Conservation (phyloP, 805 yeast genomes). For the Starmerella roubikii region DNA sequence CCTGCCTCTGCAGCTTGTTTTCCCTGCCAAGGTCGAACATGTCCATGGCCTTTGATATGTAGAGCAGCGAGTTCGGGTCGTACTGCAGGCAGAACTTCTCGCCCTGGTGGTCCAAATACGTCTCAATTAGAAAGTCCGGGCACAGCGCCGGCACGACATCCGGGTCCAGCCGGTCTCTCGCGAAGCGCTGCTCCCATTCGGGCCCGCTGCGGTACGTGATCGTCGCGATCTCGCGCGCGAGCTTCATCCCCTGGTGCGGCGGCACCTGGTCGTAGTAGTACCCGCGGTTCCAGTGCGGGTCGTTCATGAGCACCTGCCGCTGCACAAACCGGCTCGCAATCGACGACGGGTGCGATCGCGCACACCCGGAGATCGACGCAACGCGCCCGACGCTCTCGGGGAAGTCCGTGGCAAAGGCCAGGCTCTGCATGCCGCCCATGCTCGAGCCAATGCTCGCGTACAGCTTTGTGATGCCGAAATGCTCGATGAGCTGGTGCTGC, state of each 20-base stretch:
- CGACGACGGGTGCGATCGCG: slow-evolving; percentile 85
- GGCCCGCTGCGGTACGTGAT: slow-evolving; percentile 92
- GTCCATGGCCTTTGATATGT: slow-evolving; percentile 90
- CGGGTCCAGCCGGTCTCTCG: slow-evolving; percentile 75
- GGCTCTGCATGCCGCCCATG: slow-evolving; percentile 98
- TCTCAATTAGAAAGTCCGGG: slow-evolving; percentile 85
- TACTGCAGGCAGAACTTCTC: slow-evolving; percentile 84
- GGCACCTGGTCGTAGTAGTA: slow-evolving; percentile 66
- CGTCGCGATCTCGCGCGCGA: slow-evolving; percentile 87
- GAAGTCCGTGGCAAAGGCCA: slow-evolving; percentile 76
- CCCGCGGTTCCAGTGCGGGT: slow-evolving; percentile 89
- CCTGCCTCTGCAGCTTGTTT: slow-evolving; percentile 8
- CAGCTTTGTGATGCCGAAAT: slow-evolving; percentile 48
- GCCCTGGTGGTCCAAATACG: slow-evolving; percentile 88
- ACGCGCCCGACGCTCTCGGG: slow-evolving; percentile 62
- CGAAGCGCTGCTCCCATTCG: slow-evolving; percentile 90
- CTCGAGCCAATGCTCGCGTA: slow-evolving; percentile 81
- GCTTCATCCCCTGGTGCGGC: slow-evolving; percentile 90
- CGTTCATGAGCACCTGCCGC: slow-evolving; percentile 86
- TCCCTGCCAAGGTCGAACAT: slow-evolving; percentile 59
- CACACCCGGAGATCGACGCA: slow-evolving; percentile 80
- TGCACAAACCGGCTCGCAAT: slow-evolving; percentile 90
- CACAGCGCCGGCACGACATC: slow-evolving; percentile 70
- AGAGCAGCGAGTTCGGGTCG: slow-evolving; percentile 79
- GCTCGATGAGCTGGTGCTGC: slow-evolving; percentile 57